Base-by-base conservation (phyloP, 2,329 filamentous ascomycete genomes). In the Arthrobotrys pseudoclavata region DNA sequence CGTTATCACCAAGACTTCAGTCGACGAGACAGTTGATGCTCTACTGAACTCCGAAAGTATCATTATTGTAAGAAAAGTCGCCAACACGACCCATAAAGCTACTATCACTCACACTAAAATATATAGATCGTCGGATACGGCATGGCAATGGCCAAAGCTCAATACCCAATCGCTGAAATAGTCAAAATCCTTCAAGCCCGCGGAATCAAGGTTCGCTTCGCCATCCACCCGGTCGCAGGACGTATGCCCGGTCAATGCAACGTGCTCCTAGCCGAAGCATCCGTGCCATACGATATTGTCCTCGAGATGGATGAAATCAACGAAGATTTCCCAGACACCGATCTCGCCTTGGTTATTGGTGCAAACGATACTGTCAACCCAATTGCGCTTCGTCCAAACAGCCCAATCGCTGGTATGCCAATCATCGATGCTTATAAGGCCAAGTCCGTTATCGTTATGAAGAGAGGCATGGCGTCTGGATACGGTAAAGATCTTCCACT, bases 281-380 rank as follows among this genome's bases (percentile, higher is more conserved):
- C 88, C 37, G 94, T 97, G 31, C 93, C 93, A 1, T 97, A 97
- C 82, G 94, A 97, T 81, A 95, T 97, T 69, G 93, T 97, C 29
- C 87, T 96, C 53, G 93, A 97, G 84, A 97, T 97, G 93, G 94
- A 97, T 81, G 94, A 97, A 85, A 96, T 97, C 85, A 97, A 97
- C 83, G 93, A 96, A 79, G 93, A 97, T 82, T 97, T 97, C 83
- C 84, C 87, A 5, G 91, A 96, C 29, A 96, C 94, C 0, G 94
- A 97, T 81, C 86, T 97, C 9, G 94, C 92, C 0, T 88, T 97
- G 2, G 93, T 97, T 0, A 97, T 97, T 82, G 94, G 94, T 2
- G 94, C 94, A 7, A 97, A 97, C 81, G 94, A 97, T 81, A 97
- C 94, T 0, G 94, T 97, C 42, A 97, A 97, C 82, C 94, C 94